Base-by-base conservation (phyloP, 768 basidiomycete genomes). In the Collybia mongolica region DNA sequence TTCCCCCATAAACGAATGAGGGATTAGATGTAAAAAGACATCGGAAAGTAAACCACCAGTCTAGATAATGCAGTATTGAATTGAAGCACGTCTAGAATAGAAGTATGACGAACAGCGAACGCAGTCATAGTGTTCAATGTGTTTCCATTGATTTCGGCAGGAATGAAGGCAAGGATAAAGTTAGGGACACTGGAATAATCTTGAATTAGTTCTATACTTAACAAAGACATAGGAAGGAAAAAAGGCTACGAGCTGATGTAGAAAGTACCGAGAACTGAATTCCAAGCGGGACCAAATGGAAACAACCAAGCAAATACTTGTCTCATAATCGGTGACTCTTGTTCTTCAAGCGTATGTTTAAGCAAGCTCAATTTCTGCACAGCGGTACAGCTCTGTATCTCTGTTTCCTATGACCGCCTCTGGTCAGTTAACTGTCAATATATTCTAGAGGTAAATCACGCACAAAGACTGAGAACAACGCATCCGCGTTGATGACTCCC, bases 51-150 rank as follows among this genome's bases (percentile, higher is more conserved):
- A 79, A 23, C 93, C 93, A 26, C 93, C 93, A 8, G 92, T 94
- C 81, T 91, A 58, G 52, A 44, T 19, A 43, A 38, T 36, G 36
- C 17, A 37, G 18, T 38, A 8, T 26, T 37, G 3, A 52, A 23
- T 44, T 52, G 26, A 35, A 12, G 36, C 55, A 52, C 39, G 51
- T 43, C 53, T 54, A 41, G 50, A 23, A 28, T 35, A 40, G 32
- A 46, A 41, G 46, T 42, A 22, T 29, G 44, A 65, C 86, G 65
- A 65, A 90, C 89, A 53, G 93, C 93, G 65, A 94, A 94, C 5
- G 93, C 90, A 28, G 92, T 94, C 92, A 94, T 94, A 11, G 90
- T 93, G 61, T 94, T 94, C 51, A 95, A 77, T 39, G 91, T 93
- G 65, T 90, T 76, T 14, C 79, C 76, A 67, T 87, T 84, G 61